Percentiles rank a stretch among this genome's conserved stretches.
Evolutionary conservation across 225 moss, liverwort and hornwort species (phyloP).

Genomic region (Antitrichia curtipendula): DNA sequence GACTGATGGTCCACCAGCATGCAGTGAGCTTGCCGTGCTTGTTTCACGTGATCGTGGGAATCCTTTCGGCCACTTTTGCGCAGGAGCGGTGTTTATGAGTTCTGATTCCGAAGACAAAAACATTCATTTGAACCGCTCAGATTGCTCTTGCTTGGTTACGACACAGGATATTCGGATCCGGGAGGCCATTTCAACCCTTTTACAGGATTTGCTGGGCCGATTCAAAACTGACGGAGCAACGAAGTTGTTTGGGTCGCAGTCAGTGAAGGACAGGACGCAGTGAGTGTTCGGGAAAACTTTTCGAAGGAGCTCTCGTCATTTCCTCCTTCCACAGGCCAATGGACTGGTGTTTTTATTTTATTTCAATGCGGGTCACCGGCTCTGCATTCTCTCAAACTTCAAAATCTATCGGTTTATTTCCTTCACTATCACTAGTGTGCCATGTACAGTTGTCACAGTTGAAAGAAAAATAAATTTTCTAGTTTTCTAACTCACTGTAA

Average conservation of each 20-base stretch:
- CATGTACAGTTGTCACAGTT: no score
- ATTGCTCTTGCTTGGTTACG: background rate
- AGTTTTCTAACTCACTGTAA: no score
- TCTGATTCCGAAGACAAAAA: background rate
- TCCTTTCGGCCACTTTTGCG: background rate
- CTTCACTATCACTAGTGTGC: no score
- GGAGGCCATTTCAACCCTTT: no score
- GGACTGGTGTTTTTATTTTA: no score
- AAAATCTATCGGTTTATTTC: no score
- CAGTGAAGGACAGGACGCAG: background rate
- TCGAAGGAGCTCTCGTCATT: no score
- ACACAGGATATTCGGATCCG: background rate
- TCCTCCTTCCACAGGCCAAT: no score
- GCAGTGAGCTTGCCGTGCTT: background rate
- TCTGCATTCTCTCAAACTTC: no score
- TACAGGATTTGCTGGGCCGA: background rate
- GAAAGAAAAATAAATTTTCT: no score
- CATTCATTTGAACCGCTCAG: background rate
- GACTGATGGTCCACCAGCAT: background rate
- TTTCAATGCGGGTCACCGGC: no score
- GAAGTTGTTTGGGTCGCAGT: background rate
- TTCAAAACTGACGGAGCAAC: background rate
- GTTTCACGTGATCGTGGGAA: background rate
- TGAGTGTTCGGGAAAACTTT: no score
- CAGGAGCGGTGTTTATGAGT: background rate